Conservation (phyloP, 148 eudicot species). For the Cornus controversa region DNA sequence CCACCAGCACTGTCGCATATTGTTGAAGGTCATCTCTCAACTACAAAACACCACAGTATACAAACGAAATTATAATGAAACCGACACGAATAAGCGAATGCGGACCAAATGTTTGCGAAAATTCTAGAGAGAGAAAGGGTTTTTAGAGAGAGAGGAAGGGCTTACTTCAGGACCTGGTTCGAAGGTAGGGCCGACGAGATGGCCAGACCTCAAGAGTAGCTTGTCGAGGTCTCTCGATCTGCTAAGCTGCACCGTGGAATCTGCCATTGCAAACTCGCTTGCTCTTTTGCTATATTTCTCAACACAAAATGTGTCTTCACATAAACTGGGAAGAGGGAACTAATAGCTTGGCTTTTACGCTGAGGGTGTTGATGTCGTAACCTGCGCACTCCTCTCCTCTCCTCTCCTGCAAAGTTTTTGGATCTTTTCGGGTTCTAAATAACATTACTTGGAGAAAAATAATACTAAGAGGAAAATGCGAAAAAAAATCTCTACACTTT, state of each 20-base stretch:
- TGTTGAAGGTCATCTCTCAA: slow-evolving; percentile 71
- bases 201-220: slow-evolving; percentile 86
- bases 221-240: slow-evolving; percentile 92
- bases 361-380: slow-evolving; percentile 3
- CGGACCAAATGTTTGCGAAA: slow-evolving; percentile 24
- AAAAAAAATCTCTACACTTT: too few species aligned
- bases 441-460: too few species aligned
- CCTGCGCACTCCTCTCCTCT: slow-evolving; percentile 7
- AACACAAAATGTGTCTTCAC: not conserved
- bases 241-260: slow-evolving; percentile 43
- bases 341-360: slow-evolving; percentile 36
- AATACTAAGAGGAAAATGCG: too few species aligned
- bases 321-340: slow-evolving; percentile 12
- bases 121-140: slow-evolving; percentile 3
- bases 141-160: not conserved
- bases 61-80: not conserved
- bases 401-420: not conserved
- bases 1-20: slow-evolving; percentile 71
- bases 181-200: slow-evolving; percentile 72
- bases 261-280: slow-evolving; percentile 45
- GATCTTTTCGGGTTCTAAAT: too few species aligned
- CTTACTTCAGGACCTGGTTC: slow-evolving; percentile 63
- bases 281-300: slow-evolving; percentile 24
- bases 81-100: not conserved
- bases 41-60: slow-evolving; percentile 36